phyloP scores from a whole-genome alignment of 306 rosid species.

The Citrullus amarus region DNA sequence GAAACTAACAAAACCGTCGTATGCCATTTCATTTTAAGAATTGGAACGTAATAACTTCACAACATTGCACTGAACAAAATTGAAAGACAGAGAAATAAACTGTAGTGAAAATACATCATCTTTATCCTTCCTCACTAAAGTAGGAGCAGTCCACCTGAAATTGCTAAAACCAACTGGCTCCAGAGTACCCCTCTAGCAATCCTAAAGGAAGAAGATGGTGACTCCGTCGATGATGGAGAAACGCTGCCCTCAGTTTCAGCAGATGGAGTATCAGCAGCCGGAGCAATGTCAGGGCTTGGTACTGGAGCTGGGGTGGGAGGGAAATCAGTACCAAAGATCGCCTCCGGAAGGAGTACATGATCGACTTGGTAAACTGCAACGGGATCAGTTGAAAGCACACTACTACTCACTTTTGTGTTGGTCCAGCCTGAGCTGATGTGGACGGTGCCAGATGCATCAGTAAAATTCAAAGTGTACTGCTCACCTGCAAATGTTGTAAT shows the following conservation, averaged over 20 bases:
- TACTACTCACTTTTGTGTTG: constrained; percentile 62
- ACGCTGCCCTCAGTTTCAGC: constrained; percentile 21
- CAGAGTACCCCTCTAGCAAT: constrained; percentile 34
- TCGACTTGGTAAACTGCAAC: constrained; percentile 75
- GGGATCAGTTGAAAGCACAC: constrained; percentile 76
- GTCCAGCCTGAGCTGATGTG: constrained; percentile 69
- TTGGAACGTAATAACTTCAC: not conserved
- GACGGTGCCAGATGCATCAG: constrained; percentile 56
- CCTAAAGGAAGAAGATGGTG: constrained; percentile 50
- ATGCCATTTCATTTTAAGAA: not conserved
- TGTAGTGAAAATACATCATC: not conserved
- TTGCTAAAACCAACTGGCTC: constrained; percentile 43
- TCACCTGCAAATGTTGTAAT: constrained; percentile 80
- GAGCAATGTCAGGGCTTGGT: constrained; percentile 56
- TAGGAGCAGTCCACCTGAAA: constrained; percentile 35
- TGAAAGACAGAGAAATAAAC: not conserved
- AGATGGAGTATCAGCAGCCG: constrained; percentile 66
- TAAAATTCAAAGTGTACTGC: constrained; percentile 55
- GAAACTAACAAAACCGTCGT: not conserved
- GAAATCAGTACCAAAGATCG: constrained; percentile 73
- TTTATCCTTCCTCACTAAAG: constrained; percentile 31
- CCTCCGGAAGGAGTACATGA: constrained; percentile 70
- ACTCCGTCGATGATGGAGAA: constrained; percentile 36
- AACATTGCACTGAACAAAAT: constrained; percentile 3
- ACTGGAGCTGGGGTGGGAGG: constrained; percentile 84